Conservation (phyloP, 164 flowering plant genomes). For the Vitis amurensis region DNA sequence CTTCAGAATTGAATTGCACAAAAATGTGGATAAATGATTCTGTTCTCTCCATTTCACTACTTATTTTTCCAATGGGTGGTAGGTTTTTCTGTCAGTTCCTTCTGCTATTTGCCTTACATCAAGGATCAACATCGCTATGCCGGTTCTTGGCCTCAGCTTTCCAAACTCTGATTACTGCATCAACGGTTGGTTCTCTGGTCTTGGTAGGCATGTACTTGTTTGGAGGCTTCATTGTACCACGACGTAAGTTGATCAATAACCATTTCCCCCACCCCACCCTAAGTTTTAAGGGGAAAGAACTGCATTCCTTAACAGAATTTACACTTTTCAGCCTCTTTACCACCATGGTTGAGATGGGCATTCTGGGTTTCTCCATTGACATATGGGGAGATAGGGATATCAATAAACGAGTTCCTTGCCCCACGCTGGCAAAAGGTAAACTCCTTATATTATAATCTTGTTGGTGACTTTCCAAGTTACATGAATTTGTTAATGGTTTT, state of each 20-base stretch:
- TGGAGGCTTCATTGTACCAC: slow-evolving; percentile 61
- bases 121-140: slow-evolving; percentile 54
- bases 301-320: neutral
- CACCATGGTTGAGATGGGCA: slow-evolving; percentile 52
- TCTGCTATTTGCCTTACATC: slow-evolving; percentile 58
- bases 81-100: slow-evolving; percentile 46
- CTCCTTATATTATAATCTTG: neutral
- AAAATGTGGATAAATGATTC: too few relatives aligned
- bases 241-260: slow-evolving; percentile 31
- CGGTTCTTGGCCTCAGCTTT: slow-evolving; percentile 63
- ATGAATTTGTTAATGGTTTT: neutral
- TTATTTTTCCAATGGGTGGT: neutral
- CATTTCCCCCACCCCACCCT: neutral
- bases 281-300: neutral
- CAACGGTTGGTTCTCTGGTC: slow-evolving; percentile 37
- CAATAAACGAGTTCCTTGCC: slow-evolving; percentile 52
- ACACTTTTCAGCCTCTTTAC: slow-evolving; percentile 38
- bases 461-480: neutral
- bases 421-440: slow-evolving; percentile 57
- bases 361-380: slow-evolving; percentile 56
- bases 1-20: neutral
- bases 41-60: too few relatives aligned
- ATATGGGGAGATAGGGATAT: slow-evolving; percentile 43
- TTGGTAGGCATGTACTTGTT: slow-evolving; percentile 36
- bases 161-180: slow-evolving; percentile 48